A percentile compares a stretch with the other conserved stretches of the same genome.
Evolutionary conservation across 108 stramenopile species (phyloP).

Genomic region (Chaetoceros muelleri): DNA sequence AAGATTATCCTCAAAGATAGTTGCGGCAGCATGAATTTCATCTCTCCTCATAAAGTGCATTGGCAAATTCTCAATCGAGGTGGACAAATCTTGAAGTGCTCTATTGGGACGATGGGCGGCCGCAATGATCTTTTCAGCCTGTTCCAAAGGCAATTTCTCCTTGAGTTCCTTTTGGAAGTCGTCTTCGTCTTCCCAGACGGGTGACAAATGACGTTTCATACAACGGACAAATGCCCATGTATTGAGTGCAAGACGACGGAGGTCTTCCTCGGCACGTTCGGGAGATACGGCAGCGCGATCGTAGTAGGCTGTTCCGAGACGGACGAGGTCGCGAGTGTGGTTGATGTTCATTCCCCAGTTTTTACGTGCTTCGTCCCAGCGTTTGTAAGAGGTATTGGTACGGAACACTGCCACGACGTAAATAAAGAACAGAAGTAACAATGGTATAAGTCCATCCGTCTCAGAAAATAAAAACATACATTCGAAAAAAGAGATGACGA

Average conservation of each 20-base stretch:
- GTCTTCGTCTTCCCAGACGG: slow-evolving; percentile 44
- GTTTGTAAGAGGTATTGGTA: slow-evolving; percentile 46
- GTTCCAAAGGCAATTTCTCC: slow-evolving; percentile 32
- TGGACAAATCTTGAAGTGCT: slow-evolving; percentile 29
- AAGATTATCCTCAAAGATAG: slow-evolving; percentile 31
- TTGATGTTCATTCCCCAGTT: slow-evolving; percentile 20
- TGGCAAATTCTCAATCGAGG: slow-evolving; percentile 30
- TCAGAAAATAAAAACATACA: too few relatives aligned
- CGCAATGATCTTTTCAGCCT: slow-evolving; percentile 37
- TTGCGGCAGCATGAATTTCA: slow-evolving; percentile 29
- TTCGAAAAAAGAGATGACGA: too few relatives aligned
- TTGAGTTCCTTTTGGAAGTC: slow-evolving; percentile 34
- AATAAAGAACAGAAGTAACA: neutral
- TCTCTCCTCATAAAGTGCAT: slow-evolving; percentile 43
- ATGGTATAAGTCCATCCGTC: too few relatives aligned
- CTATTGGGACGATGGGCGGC: slow-evolving; percentile 36
- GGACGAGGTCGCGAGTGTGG: slow-evolving; percentile 42
- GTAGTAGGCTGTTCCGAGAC: slow-evolving; percentile 54
- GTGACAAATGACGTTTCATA: slow-evolving; percentile 53
- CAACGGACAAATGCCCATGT: slow-evolving; percentile 62
- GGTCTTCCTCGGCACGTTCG: slow-evolving; percentile 31
- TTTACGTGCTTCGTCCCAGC: slow-evolving; percentile 40
- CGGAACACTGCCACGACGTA: slow-evolving; percentile 35
- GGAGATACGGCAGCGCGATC: slow-evolving; percentile 21
- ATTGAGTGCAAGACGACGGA: slow-evolving; percentile 32